Percentiles rank a stretch among this genome's conserved stretches.
These are phyloP conservation scores for Mycena alexandri DNA, from an alignment of 768 basidiomycete species.

Conservation along the genomic window DNA sequence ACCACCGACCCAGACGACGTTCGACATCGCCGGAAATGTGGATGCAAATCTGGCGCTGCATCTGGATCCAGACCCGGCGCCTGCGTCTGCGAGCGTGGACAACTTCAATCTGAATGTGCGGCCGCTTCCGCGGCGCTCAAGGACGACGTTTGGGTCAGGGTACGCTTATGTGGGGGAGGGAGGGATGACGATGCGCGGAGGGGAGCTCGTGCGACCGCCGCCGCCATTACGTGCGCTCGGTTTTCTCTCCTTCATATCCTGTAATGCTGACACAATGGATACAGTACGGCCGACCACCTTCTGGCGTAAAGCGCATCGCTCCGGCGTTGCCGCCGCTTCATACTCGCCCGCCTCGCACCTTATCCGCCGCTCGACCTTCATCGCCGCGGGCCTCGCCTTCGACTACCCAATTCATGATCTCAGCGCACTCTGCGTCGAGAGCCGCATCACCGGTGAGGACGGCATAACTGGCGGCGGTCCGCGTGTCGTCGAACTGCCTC, in stretches of 20 bases:
- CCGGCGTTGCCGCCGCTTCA: constrained; percentile 76
- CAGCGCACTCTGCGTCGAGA: constrained; percentile 66
- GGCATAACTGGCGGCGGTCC: constrained; percentile 20
- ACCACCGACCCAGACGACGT: constrained; percentile 44
- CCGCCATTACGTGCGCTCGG: constrained; percentile 70
- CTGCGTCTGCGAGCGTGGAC: constrained; percentile 45
- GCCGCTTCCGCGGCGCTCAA: constrained; percentile 44
- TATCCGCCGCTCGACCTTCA: constrained; percentile 81
- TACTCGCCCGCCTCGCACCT: constrained; percentile 83
- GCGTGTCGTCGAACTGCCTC: constrained; percentile 33
- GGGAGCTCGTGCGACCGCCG: constrained; percentile 69
- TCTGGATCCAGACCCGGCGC: not conserved
- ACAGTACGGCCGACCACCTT: constrained; percentile 86
- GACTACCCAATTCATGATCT: constrained; percentile 73
- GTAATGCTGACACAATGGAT: constrained; percentile 16
- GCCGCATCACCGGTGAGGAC: constrained; percentile 30
- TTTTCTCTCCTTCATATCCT: not conserved
- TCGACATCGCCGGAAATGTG: not conserved
- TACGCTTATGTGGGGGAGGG: constrained; percentile 31
- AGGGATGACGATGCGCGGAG: constrained; percentile 49
- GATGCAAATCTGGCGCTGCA: no score
- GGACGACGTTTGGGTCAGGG: constrained; percentile 44
- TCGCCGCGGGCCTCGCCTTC: constrained; percentile 80
- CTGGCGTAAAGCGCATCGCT: constrained; percentile 80
- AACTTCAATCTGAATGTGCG: constrained; percentile 25